Base-by-base conservation (phyloP, 176 grass and related monocot genomes). In the Areca catechu region DNA sequence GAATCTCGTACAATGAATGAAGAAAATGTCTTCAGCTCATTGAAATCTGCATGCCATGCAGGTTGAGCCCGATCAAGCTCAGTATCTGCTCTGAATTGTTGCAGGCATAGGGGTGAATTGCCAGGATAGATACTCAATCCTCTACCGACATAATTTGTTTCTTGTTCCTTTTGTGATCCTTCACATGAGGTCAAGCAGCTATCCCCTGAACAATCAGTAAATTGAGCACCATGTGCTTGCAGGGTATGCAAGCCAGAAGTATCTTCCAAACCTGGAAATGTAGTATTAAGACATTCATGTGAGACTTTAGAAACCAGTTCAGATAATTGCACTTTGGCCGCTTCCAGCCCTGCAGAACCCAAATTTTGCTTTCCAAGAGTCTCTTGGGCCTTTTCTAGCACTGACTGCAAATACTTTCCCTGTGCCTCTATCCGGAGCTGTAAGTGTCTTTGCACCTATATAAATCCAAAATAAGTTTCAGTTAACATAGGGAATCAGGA, bases 401-500 rank as follows among this genome's bases (percentile, higher is more conserved):
- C 52, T 9, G 52, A 54, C 20, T 54, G 52, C 7, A 54, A 7
- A 54, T 54, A 54, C 20, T 54, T 21, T 3, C 52, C 52, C 52
- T 54, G 52, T 54, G 52, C 52, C 20, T 54, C 52, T 54, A 54
- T 54, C 19, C 52, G n/a, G 3, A 54, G 52, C n/a, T 54, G 52
- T 10, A 54, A 54, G 52, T 54, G 52, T 19, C 52, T 54, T 54
- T 54, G 52, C 52, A 54, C 52, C 52, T 54, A 61, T 5, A 57
- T 58, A 56, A 14, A 19, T 43, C 24, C 64, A 68, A 15, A 30
- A 69, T 27, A 52, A 54, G 2, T n/a, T 68, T 68, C 34, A 16
- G 9, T 24, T 5, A n/a, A 20, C 19, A 53, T 43, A 43, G 12
- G 9, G 34, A 12, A 1, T 43, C 9, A 43, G 34, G 34, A 43